Evolutionary conservation across 176 grass and related monocot genomes (phyloP).

Genomic region (Eleusine coracana): DNA sequence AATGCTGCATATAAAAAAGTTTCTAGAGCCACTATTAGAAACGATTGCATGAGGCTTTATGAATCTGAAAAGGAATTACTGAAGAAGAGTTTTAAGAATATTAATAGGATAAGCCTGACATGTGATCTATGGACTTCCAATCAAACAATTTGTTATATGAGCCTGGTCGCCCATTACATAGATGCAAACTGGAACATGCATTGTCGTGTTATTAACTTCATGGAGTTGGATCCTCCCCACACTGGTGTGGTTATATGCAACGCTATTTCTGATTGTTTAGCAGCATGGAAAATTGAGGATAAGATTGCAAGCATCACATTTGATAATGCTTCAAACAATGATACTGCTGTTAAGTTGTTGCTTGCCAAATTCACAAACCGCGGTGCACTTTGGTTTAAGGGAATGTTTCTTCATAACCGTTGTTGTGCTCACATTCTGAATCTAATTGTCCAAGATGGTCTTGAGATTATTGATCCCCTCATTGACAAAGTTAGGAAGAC

Average conservation of each 20-base stretch:
- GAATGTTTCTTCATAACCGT: neutral
- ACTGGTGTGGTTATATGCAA: neutral
- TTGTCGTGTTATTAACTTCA: neutral
- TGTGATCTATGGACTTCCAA: conserved; percentile 14
- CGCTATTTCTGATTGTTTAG: neutral
- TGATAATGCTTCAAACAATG: neutral
- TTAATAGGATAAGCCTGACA: neutral
- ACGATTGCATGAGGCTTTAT: neutral
- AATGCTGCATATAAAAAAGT: neutral
- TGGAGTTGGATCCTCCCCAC: neutral
- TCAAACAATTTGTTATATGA: conserved; percentile 18
- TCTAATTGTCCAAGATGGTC: neutral
- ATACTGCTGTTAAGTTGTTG: neutral
- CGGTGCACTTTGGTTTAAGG: neutral
- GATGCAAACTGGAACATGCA: neutral
- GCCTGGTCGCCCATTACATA: neutral
- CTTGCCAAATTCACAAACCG: neutral
- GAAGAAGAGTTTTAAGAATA: neutral
- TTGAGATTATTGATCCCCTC: neutral
- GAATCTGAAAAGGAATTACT: neutral
- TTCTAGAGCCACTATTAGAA: neutral
- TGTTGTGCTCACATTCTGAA: conserved; percentile 7
- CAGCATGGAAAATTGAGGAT: neutral
- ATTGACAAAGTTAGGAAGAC: neutral
- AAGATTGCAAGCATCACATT: conserved; percentile 11